phyloP scores from a whole-genome alignment of 345 rosid species.

The Acer negundo region DNA sequence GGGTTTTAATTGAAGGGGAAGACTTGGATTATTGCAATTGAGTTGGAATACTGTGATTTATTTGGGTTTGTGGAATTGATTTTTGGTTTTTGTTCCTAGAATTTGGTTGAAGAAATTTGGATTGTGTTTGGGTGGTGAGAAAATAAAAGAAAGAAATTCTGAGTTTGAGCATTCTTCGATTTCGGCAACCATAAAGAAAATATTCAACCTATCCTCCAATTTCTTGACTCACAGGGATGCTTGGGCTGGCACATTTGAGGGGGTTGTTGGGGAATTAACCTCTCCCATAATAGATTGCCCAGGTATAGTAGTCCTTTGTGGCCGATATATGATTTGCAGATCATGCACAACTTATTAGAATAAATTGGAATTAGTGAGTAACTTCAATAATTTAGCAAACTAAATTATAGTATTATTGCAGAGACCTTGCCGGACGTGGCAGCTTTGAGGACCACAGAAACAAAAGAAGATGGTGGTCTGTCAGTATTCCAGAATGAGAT shows the following conservation, averaged over 20 bases:
- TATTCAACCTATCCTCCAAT: conserved; percentile 81
- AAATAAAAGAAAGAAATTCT: too few relatives aligned
- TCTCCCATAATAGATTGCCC: conserved; percentile 96
- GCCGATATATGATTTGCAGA: neutral
- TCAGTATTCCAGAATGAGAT: conserved; percentile 87
- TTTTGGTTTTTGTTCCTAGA: too few relatives aligned
- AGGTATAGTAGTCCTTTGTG: conserved; percentile 31
- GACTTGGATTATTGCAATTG: too few relatives aligned
- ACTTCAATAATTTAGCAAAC: neutral
- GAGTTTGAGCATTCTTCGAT: conserved; percentile 95
- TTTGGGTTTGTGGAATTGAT: too few relatives aligned
- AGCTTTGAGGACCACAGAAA: conserved; percentile 68
- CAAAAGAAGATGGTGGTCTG: conserved; percentile 62
- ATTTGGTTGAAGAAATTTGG: too few relatives aligned
- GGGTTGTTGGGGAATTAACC: conserved; percentile 56
- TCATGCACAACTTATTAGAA: too few relatives aligned
- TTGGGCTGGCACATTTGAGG: conserved; percentile 96
- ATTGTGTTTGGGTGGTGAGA: too few relatives aligned
- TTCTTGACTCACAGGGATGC: conserved; percentile 96
- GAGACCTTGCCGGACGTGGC: conserved; percentile 72
- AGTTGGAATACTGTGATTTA: too few relatives aligned
- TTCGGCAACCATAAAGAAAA: conserved; percentile 92
- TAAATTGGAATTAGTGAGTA: neutral
- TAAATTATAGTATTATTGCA: conserved; percentile 23
- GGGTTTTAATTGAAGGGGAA: too few relatives aligned